Percentiles rank a stretch among this genome's conserved stretches.
These are phyloP conservation scores for Diatrype stigma DNA, from an alignment of 2,329 filamentous ascomycete species.

Conservation along the genomic window DNA sequence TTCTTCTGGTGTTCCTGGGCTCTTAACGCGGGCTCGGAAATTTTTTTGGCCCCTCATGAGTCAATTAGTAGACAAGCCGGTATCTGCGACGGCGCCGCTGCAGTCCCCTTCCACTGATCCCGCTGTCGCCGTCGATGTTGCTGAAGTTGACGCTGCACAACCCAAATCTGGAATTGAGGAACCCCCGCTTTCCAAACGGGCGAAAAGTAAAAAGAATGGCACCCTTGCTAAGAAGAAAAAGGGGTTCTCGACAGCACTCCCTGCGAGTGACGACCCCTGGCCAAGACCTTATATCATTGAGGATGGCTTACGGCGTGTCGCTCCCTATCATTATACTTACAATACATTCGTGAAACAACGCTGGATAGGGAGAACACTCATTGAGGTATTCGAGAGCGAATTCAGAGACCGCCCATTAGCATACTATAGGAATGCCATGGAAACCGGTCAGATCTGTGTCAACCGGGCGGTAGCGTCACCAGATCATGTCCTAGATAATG, in stretches of 20 bases:
- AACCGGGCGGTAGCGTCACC: constrained; percentile 70
- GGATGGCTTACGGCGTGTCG: constrained; percentile 75
- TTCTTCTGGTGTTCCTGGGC: background rate
- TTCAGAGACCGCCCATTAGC: constrained; percentile 82
- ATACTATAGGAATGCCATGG: constrained; percentile 86
- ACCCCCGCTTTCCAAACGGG: constrained; percentile 8
- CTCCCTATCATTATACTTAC: constrained; percentile 89
- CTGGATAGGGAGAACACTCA: constrained; percentile 76
- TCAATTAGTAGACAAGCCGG: constrained; percentile 5
- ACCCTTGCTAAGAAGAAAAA: constrained; percentile 10
- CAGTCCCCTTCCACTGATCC: no score
- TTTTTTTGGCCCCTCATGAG: constrained; percentile 15
- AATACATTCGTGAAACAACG: constrained; percentile 92
- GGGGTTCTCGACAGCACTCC: constrained; percentile 25
- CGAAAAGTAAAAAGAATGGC: constrained; percentile 4
- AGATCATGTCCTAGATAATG: constrained; percentile 74
- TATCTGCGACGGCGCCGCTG: constrained; percentile 4
- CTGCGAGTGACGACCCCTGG: constrained; percentile 37
- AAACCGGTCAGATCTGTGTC: constrained; percentile 71
- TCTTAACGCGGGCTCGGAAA: constrained; percentile 1
- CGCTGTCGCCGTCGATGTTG: no score
- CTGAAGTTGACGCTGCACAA: no score
- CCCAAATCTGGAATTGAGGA: constrained; percentile 12
- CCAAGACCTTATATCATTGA: constrained; percentile 76
- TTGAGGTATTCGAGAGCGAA: constrained; percentile 87